Base-by-base conservation (phyloP, 2,329 filamentous ascomycete species). In the Pseudogymnoascus sp. region DNA sequence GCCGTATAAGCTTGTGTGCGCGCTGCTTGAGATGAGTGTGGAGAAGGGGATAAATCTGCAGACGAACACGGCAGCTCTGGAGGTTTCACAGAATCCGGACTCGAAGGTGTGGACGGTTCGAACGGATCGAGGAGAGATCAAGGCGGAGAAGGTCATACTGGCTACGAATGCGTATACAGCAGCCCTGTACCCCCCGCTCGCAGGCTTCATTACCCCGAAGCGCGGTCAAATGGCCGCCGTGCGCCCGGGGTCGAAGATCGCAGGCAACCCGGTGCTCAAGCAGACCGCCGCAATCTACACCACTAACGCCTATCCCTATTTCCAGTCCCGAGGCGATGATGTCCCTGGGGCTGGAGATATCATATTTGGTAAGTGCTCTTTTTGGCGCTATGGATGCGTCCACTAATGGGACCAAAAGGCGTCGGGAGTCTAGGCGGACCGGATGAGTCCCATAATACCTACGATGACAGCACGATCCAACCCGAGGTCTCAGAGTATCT, bases 161-260 rank as follows among this genome's bases (percentile, higher is more conserved):
- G 81, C 81, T 8, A 84, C 81, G 12, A 84, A 84, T 67, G 82
- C 75, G 12, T 84, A 83, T 70, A 81, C 81, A 6, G 78, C 78
- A 1, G 73, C 72, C 4, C 68, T 84, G 2, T 74, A 78, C 66
- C 74, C 75, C 10, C 70, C 78, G 63, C 78, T 78, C 6, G 73
- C 72, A 8, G 66, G 64, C 0, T 66, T 78, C 22, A 77, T 84
- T 14, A 77, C 82, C 3, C 82, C 82, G 0, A 63, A 81, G 6
- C 74, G 82, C 2, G 81, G 81, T 0, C 81, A 84, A 65, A 75
- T 83, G 59, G 78, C 79, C 1, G 80, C 80, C 5, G 73, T 76
- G 56, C 66, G 72, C 24, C 73, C 75, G 0, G 74, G 73, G 1
- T 65, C 22, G 19, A 69, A 66, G 19, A 73, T 71, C 60, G 70